Evolutionary conservation across 2,329 filamentous ascomycete genomes (phyloP), one percentile per base, ranked within the genome.

Genomic region (Ploettnerulaceae sp.): DNA sequence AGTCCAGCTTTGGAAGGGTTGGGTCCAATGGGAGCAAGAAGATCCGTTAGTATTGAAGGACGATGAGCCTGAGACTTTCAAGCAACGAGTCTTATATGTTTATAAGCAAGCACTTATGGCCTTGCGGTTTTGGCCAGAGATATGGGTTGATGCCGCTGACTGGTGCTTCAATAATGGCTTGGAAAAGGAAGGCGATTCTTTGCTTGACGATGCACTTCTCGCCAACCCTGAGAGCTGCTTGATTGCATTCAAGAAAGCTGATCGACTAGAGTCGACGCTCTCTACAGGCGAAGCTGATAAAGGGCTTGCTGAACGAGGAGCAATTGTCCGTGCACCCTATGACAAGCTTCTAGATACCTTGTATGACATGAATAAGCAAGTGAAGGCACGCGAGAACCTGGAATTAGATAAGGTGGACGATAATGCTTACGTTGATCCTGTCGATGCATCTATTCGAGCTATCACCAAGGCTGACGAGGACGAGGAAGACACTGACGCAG

Each of bases 41-140:
- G 93, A 98, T 61, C 89, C 89, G 1, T 72, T 98, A 3, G 87
- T 95, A 18, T 71, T 97, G 43, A 86, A 87, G 62, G 75, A 83
- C 2, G 90, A 97, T 44, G 90, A 97, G 57, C 72, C 77, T 3
- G 76, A 81, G 42, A 75, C 79, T 5, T 93, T 84, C 67, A 85
- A 84, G 56, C 77, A 85, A 55, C 83, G 93, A 31, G 79, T 97
- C 32, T 67, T 96, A 6, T 95, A 94, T 65, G 84, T 88, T 54
- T 97, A 95, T 72, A 93, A 89, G 65, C 91, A 96, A 65, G 89
- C 91, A 4, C 71, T 95, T 36, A 95, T 96, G 86, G 84, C 89
- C 3, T 71, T 98, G 45, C 82, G 90, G 40, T 98, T 97, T 67
- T 93, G 91, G 79, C 90, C 93, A 3, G 87, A 95, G 63, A 82